These are phyloP conservation scores for Fusarium decemcellulare DNA, from an alignment of 2,329 filamentous ascomycete genomes.

Conservation along the genomic window DNA sequence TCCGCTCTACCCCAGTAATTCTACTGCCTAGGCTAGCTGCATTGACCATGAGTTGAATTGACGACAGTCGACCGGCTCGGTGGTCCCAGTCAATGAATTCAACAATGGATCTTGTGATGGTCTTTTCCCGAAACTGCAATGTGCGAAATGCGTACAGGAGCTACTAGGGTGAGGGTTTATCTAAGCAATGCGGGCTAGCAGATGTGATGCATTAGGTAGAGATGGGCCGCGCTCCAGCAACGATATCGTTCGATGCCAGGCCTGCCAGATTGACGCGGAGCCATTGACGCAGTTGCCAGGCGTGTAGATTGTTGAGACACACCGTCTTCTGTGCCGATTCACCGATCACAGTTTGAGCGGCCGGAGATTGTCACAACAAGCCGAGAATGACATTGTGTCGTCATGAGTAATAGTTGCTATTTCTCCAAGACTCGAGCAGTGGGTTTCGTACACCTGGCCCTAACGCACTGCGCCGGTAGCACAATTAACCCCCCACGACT, in stretches of 20 bases:
- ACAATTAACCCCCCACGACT: constrained; percentile 21
- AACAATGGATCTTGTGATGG: constrained; percentile 15
- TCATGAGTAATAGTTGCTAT: constrained; percentile 29
- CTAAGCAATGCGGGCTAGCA: constrained; percentile 35
- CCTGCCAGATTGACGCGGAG: constrained; percentile 15
- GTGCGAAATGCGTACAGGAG: constrained; percentile 36
- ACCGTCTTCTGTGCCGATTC: constrained; percentile 35
- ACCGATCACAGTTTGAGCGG: constrained; percentile 1
- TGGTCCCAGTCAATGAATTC: constrained; percentile 1
- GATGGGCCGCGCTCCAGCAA: constrained; percentile 18
- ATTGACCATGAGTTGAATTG: neutral
- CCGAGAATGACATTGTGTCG: constrained; percentile 13
- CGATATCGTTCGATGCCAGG: constrained; percentile 36
- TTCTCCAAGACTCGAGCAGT: constrained; percentile 2
- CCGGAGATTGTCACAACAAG: neutral
- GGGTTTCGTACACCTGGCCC: neutral
- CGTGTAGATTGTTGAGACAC: constrained; percentile 22
- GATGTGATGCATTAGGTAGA: constrained; percentile 23
- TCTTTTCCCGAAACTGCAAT: constrained; percentile 35
- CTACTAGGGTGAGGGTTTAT: constrained; percentile 28
- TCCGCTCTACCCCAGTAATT: constrained; percentile 23
- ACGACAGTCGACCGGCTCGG: constrained; percentile 2
- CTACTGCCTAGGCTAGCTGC: constrained; percentile 25
- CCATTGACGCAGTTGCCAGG: neutral
- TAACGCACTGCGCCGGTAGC: constrained; percentile 7